Evolutionary conservation across 176 grass and related monocot species (phyloP), one percentile per base, ranked within the genome.

Genomic region (Raddia distichophylla): DNA sequence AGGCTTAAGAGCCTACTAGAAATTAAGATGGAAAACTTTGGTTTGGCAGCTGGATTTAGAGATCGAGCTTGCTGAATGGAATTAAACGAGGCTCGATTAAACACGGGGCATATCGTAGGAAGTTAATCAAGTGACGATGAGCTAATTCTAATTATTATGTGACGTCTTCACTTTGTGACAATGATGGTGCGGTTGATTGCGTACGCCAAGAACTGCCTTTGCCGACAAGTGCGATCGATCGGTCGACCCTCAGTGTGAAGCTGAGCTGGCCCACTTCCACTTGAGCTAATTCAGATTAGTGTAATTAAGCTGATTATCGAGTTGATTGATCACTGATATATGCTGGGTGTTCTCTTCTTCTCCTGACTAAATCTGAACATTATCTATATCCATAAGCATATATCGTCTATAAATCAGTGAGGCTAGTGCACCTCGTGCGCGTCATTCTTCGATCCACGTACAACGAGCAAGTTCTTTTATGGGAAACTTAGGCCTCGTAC

Each of bases 231-330:
- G 76, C 10, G 33, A 40, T 40, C 37, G 37, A 40, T 40, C 37
- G 37, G 4, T 40, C 37, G 37, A 44, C 27, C 37, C 62, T 22
- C 13, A 66, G 18, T 8, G 63, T 56, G 34, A 10, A 27, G 62
- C 17, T 79, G 77, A 67, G 61, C 10, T 79, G 62, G 48, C 76
- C 62, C 76, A 54, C 32, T 42, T n/a, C 4, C 76, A 54, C 16
- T 42, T 12, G 4, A 13, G 27, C 20, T 16, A 40, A 1, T 5
- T 47, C 43, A 43, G 20, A 47, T 47, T 20, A 11, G 44, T 47
- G 18, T 60, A 10, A 27, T 3, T 19, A 1, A 22, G 8, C 8
- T 7, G 53, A 18, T 50, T 11, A 12, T 50, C 5, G 6, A 2
- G 68, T 17, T 52, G 46, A 37, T 34, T 9, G 55, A 37, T 27